Evolutionary conservation across 2,329 filamentous ascomycete genomes (phyloP), one percentile per base, ranked within the genome.

Genomic region (Bipolaris bicolor): DNA sequence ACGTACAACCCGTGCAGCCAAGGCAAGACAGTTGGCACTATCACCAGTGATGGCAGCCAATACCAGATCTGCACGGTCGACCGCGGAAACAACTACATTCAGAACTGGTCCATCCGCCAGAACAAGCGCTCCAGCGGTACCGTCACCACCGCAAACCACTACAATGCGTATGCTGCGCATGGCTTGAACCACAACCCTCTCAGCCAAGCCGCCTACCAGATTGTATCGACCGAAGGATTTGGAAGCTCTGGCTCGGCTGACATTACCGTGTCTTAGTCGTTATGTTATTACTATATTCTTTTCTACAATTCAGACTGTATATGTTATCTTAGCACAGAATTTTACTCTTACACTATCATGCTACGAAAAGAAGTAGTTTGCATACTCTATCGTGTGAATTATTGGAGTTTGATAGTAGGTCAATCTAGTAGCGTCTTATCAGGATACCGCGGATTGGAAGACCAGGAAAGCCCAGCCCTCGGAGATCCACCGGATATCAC

Each of bases 51-150:
- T 16, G 41, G 41, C 24, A 44, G 41, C 22, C 26, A 13, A 9
- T 44, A 44, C 22, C 22, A 44, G 24, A 44, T 44, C 41, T 44
- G 41, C 41, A 44, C 41, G 1, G 41, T 44, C 6, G 26, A 44
- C 22, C 41, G 41, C 5, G 41, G 41, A 44, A 44, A 44, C 41
- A 29, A 29, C n/a, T 44, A 44, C 41, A 44, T 44, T 16, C 41
- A 44, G n/a, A 44, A 44, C 41, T 44, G 41, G 41, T 44, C 41
- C 7, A 29, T 44, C 22, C 41, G 41, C 22, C 41, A 44, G 41
- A 44, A 44, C 22, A 44, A 44, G 22, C 41, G 41, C 16, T 44
- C 41, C 7, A 44, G 41, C 22, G 41, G 41, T 44, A 44, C 41
- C 9, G 41, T 44, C 15, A 44, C 41, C 10, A 44, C 41, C 41